Evolutionary conservation across 2,329 filamentous ascomycete species (phyloP).

Genomic region (Rhexocercosporidium sp.): DNA sequence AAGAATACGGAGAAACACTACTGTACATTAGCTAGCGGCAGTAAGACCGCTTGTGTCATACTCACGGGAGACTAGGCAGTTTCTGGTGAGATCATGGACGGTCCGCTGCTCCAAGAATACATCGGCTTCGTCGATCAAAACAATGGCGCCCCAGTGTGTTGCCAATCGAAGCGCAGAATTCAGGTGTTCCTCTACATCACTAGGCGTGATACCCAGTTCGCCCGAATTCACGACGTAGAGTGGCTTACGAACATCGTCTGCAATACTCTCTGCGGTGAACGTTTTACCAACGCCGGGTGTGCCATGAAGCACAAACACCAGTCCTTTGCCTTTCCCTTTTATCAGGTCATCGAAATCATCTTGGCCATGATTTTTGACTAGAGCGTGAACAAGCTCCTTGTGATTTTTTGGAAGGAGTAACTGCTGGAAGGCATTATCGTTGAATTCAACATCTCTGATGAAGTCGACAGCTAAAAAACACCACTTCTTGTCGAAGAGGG

Average conservation of each 20-base stretch:
- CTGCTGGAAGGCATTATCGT: constrained; percentile 33
- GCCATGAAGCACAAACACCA: constrained; percentile 28
- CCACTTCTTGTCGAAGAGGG: constrained; percentile 28
- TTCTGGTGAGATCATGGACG: constrained; percentile 17
- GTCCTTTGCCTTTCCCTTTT: constrained; percentile 31
- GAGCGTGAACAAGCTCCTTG: constrained; percentile 34
- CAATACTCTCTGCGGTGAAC: constrained; percentile 56
- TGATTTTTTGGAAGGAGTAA: constrained; percentile 36
- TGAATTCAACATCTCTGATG: constrained; percentile 30
- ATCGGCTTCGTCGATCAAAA: constrained; percentile 29
- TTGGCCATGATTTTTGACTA: constrained; percentile 15
- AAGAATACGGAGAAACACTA: constrained; percentile 45
- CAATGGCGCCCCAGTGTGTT: constrained; percentile 15
- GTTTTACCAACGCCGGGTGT: constrained; percentile 29
- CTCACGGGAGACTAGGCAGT: constrained; percentile 44
- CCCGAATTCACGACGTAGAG: constrained; percentile 46
- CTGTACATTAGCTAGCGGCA: not conserved
- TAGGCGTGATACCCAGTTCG: constrained; percentile 52
- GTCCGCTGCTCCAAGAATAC: constrained; percentile 22
- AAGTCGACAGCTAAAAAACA: constrained; percentile 22
- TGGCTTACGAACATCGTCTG: constrained; percentile 44
- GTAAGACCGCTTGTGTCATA: too few relatives aligned
- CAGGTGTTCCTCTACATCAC: constrained; percentile 53
- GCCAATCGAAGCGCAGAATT: constrained; percentile 25
- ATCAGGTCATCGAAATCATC: constrained; percentile 39